Base-by-base conservation (phyloP, 2,329 filamentous ascomycete genomes). In the Fusarium sp. region DNA sequence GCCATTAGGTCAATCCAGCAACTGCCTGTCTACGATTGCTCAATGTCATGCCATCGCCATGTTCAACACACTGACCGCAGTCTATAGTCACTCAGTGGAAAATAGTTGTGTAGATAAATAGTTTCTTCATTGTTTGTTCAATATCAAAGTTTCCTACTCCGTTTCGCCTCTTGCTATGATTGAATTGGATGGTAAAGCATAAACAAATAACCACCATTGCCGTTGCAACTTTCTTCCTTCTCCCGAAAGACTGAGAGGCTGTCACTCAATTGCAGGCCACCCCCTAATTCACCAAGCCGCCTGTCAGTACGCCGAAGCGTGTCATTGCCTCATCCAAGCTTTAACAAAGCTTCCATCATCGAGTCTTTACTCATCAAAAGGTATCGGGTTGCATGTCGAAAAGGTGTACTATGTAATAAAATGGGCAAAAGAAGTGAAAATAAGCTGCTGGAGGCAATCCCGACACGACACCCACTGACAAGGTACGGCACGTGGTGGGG, bases 141-240 rank as follows among this genome's bases (percentile, higher is more conserved):
- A 74, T 68, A 60, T 64, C 45, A 73, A 53, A 72, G 66, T 71
- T 72, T 74, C 74, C 71, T 77, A 75, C 77, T 79, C 76, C 77
- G 72, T 65, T 79, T 79, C 77, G 77, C 77, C 77, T 74, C 72
- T 72, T 76, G 76, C 77, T 77, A 77, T 78, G 72, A 74, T 72
- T 67, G 71, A 72, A 61, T 68, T 67, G 72, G 69, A 75, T 73
- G 72, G 74, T 65, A 72, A 71, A 71, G 66, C 60, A 69, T 64
- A 72, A 71, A 69, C 58, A 72, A 71, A 71, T 57, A 66, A 59
- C 63, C 62, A 57, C 66, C 62, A 68, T 55, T 12, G 16, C 69
- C 69, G 55, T 61, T 68, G 61, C 63, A 51, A 56, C 69, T 59
- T 59, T 59, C 63, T 42, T 30, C 53, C 63, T 37, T 37, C 55